Evolutionary conservation across 2,329 filamentous ascomycete species (phyloP).

Genomic region (Aspergillus sp.): DNA sequence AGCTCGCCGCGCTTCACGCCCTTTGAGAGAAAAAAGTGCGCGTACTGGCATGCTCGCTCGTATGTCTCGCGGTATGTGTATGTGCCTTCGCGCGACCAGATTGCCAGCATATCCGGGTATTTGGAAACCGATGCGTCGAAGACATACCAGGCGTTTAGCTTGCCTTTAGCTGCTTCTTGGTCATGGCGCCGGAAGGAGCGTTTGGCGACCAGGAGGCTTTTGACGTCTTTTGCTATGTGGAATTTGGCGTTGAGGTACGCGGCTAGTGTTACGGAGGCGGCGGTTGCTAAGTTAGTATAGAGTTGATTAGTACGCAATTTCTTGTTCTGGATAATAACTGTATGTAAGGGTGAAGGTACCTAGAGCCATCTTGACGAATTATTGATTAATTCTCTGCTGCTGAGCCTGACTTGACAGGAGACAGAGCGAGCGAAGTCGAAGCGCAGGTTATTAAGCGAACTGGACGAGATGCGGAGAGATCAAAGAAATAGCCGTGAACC

Average conservation of each 20-base stretch:
- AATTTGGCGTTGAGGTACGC: conserved; percentile 62
- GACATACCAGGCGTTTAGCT: conserved; percentile 64
- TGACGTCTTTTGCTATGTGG: conserved; percentile 63
- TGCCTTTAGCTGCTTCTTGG: conserved; percentile 51
- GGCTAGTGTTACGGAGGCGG: conserved; percentile 28
- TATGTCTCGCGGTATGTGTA: conserved; percentile 61
- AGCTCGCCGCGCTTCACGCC: conserved; percentile 61
- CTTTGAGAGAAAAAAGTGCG: conserved; percentile 59
- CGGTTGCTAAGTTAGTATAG: conserved; percentile 15
- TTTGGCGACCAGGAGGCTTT: conserved; percentile 44
- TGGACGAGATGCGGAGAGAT: no score
- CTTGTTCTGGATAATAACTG: not conserved
- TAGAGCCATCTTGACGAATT: conserved; percentile 1
- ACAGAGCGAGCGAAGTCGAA: not conserved
- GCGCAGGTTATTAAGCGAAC: not conserved
- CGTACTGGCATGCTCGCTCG: conserved; percentile 60
- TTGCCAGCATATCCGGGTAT: conserved; percentile 55
- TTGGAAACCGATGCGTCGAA: conserved; percentile 59
- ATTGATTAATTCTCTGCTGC: not conserved
- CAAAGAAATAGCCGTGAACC: no score
- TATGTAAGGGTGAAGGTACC: not conserved
- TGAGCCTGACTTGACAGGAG: no score
- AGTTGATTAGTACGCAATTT: not conserved
- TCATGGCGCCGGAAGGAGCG: conserved; percentile 47
- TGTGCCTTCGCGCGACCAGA: conserved; percentile 66